Conservation (phyloP, 2,329 filamentous ascomycete species). For the Ophioceras dolichostomum region DNA sequence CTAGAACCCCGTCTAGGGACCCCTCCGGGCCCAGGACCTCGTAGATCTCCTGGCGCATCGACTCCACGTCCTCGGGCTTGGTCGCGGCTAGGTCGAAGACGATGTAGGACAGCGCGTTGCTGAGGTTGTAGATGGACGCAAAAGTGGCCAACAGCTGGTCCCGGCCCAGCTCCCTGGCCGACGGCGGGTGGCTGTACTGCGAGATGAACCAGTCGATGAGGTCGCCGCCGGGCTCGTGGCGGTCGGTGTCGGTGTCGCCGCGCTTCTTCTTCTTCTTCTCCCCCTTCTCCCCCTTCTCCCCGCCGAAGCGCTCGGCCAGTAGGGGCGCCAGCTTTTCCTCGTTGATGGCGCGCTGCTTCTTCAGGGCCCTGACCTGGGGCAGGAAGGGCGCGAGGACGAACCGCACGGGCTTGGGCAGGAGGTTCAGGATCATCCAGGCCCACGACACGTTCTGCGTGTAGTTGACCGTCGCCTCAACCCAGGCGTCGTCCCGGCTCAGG, state of each 20-base stretch:
- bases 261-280: neutral
- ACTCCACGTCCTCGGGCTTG: slow-evolving; percentile 35
- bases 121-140: slow-evolving; percentile 15
- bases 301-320: neutral
- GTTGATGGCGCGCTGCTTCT: too few relatives aligned
- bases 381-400: neutral
- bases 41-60: slow-evolving; percentile 38
- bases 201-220: too few relatives aligned
- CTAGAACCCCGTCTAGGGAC: too few relatives aligned
- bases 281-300: neutral
- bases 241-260: too few relatives aligned
- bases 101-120: neutral
- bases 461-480: slow-evolving; percentile 13
- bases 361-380: too few relatives aligned
- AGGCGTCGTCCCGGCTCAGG: slow-evolving; percentile 14
- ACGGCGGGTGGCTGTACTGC: too few relatives aligned
- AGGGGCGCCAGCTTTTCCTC: neutral
- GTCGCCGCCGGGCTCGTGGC: too few relatives aligned
- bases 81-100: slow-evolving; percentile 38
- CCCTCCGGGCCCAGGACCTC: slow-evolving; percentile 22
- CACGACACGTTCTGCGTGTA: slow-evolving; percentile 14
- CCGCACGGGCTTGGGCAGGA: neutral
- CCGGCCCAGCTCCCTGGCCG: neutral
- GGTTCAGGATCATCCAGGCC: too few relatives aligned
- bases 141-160: slow-evolving; percentile 8